phyloP scores from a whole-genome alignment of 2,329 filamentous ascomycete species.

The Aureobasidium sp. region DNA sequence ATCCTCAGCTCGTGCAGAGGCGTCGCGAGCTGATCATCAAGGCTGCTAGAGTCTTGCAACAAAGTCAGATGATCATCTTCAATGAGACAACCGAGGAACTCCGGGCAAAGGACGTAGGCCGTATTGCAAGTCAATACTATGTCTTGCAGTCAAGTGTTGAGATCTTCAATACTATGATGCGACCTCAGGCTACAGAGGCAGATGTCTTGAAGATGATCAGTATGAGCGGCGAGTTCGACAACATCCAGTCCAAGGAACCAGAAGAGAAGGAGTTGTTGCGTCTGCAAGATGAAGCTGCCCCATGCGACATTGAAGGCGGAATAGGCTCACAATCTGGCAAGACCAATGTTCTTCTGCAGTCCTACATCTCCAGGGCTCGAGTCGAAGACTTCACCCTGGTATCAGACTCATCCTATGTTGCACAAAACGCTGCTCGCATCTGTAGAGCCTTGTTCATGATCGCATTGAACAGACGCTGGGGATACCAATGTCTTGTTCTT shows the following conservation, averaged over 20 bases:
- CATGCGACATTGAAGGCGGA: conserved; percentile 69
- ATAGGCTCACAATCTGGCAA: conserved; percentile 70
- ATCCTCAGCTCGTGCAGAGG: conserved; percentile 79
- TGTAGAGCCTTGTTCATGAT: conserved; percentile 96
- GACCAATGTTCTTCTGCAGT: conserved; percentile 90
- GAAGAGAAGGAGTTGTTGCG: conserved; percentile 81
- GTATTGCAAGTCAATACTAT: conserved; percentile 96
- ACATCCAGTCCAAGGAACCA: conserved; percentile 84
- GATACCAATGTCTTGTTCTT: conserved; percentile 86
- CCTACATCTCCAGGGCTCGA: conserved; percentile 82
- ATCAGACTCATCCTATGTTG: conserved; percentile 90
- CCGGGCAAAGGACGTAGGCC: conserved; percentile 86
- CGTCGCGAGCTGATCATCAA: conserved; percentile 81
- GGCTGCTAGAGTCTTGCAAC: conserved; percentile 77
- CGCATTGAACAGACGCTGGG: conserved; percentile 89
- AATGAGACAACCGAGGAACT: conserved; percentile 92
- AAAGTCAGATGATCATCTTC: conserved; percentile 98
- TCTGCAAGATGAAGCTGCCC: conserved; percentile 62
- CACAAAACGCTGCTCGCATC: conserved; percentile 91
- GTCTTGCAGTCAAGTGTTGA: conserved; percentile 89
- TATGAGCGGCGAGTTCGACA: conserved; percentile 96
- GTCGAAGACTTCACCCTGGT: conserved; percentile 89
- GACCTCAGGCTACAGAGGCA: conserved; percentile 73
- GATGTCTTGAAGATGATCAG: conserved; percentile 95
- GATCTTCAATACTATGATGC: conserved; percentile 95